Conservation (phyloP, 306 rosid genomes). For the Sicyos edulis region DNA sequence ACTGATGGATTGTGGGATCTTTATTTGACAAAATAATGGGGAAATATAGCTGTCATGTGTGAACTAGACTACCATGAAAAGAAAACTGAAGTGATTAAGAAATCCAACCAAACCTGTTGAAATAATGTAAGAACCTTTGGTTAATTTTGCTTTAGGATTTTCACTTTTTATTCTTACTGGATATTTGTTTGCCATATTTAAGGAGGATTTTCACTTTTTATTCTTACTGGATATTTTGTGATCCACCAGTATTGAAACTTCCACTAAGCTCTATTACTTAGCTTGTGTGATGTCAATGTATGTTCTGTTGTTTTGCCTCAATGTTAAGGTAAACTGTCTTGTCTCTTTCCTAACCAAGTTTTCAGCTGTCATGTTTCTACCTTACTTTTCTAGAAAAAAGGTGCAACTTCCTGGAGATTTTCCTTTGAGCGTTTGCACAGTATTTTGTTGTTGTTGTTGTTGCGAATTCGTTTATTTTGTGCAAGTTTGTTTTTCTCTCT, state of each 20-base stretch:
- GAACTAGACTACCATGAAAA: conserved; percentile 3
- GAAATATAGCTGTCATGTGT: not conserved
- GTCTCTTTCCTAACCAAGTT: not conserved
- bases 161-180: not conserved
- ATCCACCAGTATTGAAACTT: not conserved
- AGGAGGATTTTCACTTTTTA: not conserved
- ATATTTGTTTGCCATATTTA: too few relatives aligned
- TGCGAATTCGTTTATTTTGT: too few relatives aligned
- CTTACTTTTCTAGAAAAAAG: too few relatives aligned
- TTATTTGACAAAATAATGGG: not conserved
- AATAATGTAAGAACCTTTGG: not conserved
- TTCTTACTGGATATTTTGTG: not conserved
- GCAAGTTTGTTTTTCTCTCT: not conserved
- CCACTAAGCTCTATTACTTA: conserved; percentile 8
- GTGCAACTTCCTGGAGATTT: too few relatives aligned
- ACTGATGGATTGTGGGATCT: not conserved
- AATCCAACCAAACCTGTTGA: conserved; percentile 13
- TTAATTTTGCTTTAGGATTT: conserved; percentile 11
- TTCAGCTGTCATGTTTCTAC: too few relatives aligned
- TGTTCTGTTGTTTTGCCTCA: not conserved
- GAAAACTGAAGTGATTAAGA: conserved; percentile 7
- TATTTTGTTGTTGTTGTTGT: not conserved
- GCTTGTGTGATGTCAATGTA: not conserved
- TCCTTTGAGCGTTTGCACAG: too few relatives aligned
- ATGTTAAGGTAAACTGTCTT: not conserved